phyloP scores from a whole-genome alignment of 192 early-diverging fungal genomes.

The Backusella liffmaniae region DNA sequence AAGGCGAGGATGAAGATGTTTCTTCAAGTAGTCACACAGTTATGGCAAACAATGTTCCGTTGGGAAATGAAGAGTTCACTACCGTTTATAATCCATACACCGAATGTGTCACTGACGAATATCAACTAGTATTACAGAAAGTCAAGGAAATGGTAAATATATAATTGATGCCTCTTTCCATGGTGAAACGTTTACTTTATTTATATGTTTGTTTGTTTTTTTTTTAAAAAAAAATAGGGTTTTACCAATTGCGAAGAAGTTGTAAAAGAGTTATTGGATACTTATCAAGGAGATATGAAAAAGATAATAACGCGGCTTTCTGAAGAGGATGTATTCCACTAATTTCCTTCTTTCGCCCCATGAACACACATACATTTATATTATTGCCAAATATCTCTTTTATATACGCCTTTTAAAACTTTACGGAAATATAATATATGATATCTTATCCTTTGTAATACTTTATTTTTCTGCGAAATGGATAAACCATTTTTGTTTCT shows the following conservation, averaged over 20 bases:
- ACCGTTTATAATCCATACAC: neutral
- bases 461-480: neutral
- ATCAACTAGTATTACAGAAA: neutral
- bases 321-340: neutral
- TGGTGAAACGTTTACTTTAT: neutral
- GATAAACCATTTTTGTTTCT: neutral
- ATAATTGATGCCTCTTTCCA: neutral
- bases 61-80: neutral
- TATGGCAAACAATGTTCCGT: neutral
- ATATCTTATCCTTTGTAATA: neutral
- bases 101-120: neutral
- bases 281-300: neutral
- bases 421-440: neutral
- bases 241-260: neutral
- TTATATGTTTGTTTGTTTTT: neutral
- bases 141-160: constrained; percentile 3
- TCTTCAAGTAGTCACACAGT: neutral
- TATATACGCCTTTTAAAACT: neutral
- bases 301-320: neutral
- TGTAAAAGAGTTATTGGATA: neutral
- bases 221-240: neutral
- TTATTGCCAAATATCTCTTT: neutral
- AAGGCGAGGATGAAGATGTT: neutral
- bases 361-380: neutral
- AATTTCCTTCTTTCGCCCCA: neutral